Evolutionary conservation across 2,329 filamentous ascomycete genomes (phyloP).

Genomic region (Apiospora koreana): DNA sequence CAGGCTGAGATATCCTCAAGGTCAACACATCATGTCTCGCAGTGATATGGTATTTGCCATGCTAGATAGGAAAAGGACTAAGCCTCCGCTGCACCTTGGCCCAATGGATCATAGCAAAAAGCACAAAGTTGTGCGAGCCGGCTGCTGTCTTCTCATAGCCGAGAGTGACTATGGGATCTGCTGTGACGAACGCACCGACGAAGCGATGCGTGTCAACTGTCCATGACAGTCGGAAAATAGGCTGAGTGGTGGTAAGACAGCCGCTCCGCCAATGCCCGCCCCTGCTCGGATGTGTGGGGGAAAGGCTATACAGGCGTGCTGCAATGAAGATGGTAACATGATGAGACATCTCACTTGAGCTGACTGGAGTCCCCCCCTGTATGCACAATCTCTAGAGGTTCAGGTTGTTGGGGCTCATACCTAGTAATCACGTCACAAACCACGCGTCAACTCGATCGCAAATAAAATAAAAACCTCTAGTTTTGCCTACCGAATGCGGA

Average conservation of each 20-base stretch:
- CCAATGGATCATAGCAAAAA: neutral
- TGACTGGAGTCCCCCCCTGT: neutral
- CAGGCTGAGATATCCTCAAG: neutral
- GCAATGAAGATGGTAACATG: neutral
- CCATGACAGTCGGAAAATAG: neutral
- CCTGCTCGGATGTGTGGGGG: neutral
- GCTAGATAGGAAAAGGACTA: neutral
- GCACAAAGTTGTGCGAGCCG: neutral
- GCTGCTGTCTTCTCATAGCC: neutral
- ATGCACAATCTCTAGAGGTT: neutral
- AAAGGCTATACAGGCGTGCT: neutral
- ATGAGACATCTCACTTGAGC: neutral
- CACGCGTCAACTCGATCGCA: neutral
- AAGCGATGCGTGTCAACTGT: neutral
- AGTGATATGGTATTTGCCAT: neutral
- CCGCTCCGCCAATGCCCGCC: neutral
- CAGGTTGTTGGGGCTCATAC: slow-evolving; percentile 1
- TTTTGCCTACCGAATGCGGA: neutral
- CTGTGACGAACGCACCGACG: neutral
- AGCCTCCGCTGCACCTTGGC: neutral
- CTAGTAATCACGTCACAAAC: neutral
- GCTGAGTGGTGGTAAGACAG: neutral
- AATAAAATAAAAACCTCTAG: neutral
- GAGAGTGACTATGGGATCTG: neutral
- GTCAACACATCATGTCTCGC: neutral